Percentiles rank a stretch among this genome's conserved stretches.
Conservation (phyloP, 371 early-diverging fungal genomes). For the Blyttiomyces sp. region DNA sequence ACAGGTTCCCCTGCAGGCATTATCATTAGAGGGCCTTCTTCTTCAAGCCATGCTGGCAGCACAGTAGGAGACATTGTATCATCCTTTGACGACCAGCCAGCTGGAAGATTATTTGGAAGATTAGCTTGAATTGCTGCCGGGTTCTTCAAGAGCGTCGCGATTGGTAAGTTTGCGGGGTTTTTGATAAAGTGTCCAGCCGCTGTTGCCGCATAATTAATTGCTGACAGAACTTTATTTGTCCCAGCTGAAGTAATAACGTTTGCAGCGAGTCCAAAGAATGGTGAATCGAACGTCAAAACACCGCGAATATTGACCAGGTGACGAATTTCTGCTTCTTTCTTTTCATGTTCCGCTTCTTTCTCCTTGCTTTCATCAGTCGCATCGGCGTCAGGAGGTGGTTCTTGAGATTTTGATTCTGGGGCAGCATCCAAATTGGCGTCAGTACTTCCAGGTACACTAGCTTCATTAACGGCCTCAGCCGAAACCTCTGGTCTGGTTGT, state of each 20-base stretch:
- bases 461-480: too few species aligned
- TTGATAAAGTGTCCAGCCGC: not conserved
- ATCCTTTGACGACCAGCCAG: not conserved
- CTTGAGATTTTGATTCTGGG: too few species aligned
- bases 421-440: too few species aligned
- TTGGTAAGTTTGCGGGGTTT: too few species aligned
- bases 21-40: not conserved
- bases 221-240: slow-evolving; percentile 14
- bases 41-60: not conserved
- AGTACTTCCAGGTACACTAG: too few species aligned
- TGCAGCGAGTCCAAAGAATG: slow-evolving; percentile 38
- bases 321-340: slow-evolving; percentile 18
- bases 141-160: not conserved
- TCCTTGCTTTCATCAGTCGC: too few species aligned
- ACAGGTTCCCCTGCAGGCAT: not conserved
- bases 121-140: not conserved
- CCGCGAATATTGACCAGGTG: slow-evolving; percentile 35
- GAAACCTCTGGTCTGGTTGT: too few species aligned
- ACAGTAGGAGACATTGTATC: not conserved
- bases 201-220: slow-evolving; percentile 6
- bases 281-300: slow-evolving; percentile 44
- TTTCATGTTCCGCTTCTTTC: too few species aligned
- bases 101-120: too few species aligned
- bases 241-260: slow-evolving; percentile 32
- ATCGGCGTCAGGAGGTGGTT: too few species aligned